Percentiles rank a stretch among this genome's conserved stretches.
These are phyloP conservation scores for Tricholomella constricta DNA, from an alignment of 768 basidiomycete species.

Conservation along the genomic window DNA sequence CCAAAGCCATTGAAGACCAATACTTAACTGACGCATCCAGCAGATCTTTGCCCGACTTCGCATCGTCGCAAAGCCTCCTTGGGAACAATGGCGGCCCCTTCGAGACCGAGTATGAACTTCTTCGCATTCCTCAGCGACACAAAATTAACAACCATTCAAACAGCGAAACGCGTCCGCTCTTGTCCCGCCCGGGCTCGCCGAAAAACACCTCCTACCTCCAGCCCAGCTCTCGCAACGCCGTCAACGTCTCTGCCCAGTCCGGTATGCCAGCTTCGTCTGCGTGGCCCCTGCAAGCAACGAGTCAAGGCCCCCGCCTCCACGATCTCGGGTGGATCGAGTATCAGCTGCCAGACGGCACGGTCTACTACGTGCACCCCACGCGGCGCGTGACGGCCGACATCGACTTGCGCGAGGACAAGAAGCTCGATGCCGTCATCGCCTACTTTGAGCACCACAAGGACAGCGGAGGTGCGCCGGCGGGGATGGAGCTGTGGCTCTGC, in stretches of 20 bases:
- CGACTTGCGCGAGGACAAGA: conserved; percentile 55
- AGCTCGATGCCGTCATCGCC: conserved; percentile 50
- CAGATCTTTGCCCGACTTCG: conserved; percentile 24
- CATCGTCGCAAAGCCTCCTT: conserved; percentile 22
- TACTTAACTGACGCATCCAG: not conserved
- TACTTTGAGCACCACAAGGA: conserved; percentile 44
- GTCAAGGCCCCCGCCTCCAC: conserved; percentile 36
- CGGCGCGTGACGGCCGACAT: conserved; percentile 69
- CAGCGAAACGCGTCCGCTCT: conserved; percentile 59
- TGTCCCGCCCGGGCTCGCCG: conserved; percentile 37
- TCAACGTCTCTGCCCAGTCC: conserved; percentile 27
- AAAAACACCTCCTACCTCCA: conserved; percentile 29
- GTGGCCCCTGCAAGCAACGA: conserved; percentile 23
- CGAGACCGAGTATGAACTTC: conserved; percentile 31
- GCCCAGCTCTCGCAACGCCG: conserved; percentile 17
- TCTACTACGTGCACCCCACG: conserved; percentile 71
- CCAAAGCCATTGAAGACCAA: not conserved
- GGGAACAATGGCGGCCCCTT: conserved; percentile 10
- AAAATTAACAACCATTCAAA: not conserved
- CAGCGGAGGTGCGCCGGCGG: conserved; percentile 28
- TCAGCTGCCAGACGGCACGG: conserved; percentile 68
- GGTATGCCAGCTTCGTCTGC: not conserved
- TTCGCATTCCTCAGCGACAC: not conserved
- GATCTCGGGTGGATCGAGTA: conserved; percentile 77
- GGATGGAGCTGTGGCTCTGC: conserved; percentile 67